These are phyloP conservation scores for Termitomyces sp. DNA, from an alignment of 768 basidiomycete genomes.

Conservation along the genomic window DNA sequence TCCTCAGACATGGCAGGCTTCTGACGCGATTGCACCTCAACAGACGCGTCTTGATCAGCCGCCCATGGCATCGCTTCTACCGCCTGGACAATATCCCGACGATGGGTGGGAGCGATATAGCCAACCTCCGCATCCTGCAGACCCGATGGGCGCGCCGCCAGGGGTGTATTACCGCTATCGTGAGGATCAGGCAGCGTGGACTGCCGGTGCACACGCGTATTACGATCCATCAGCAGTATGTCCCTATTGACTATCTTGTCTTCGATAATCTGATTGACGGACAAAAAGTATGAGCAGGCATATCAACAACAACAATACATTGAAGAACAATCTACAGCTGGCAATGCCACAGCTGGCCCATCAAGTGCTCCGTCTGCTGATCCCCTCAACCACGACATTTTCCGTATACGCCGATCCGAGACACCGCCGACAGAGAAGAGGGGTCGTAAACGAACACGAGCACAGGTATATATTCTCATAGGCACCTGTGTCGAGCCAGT, in stretches of 20 bases:
- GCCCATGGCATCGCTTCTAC: conserved; percentile 33
- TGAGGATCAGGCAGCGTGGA: conserved; percentile 52
- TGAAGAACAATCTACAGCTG: conserved; percentile 38
- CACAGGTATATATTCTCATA: conserved; percentile 30
- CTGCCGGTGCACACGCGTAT: conserved; percentile 40
- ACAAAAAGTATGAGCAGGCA: conserved; percentile 42
- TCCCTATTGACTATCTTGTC: conserved; percentile 4
- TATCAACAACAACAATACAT: conserved; percentile 56
- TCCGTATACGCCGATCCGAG: too few species aligned
- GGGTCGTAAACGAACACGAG: conserved; percentile 65
- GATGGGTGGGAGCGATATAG: conserved; percentile 60
- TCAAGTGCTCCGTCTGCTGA: conserved; percentile 21
- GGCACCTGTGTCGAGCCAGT: not conserved
- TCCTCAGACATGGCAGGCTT: conserved; percentile 61
- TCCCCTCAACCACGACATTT: too few species aligned
- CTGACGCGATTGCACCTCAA: conserved; percentile 56
- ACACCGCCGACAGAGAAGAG: conserved; percentile 37
- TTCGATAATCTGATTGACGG: not conserved
- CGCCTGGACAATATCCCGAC: conserved; percentile 44
- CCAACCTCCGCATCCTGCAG: conserved; percentile 32
- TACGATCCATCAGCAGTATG: conserved; percentile 49
- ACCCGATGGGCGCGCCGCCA: conserved; percentile 41
- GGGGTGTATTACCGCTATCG: conserved; percentile 58
- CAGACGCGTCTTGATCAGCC: conserved; percentile 54
- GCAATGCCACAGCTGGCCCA: conserved; percentile 32